These are phyloP conservation scores for Abrus precatorius DNA, from an alignment of 306 rosid species.

Conservation along the genomic window DNA sequence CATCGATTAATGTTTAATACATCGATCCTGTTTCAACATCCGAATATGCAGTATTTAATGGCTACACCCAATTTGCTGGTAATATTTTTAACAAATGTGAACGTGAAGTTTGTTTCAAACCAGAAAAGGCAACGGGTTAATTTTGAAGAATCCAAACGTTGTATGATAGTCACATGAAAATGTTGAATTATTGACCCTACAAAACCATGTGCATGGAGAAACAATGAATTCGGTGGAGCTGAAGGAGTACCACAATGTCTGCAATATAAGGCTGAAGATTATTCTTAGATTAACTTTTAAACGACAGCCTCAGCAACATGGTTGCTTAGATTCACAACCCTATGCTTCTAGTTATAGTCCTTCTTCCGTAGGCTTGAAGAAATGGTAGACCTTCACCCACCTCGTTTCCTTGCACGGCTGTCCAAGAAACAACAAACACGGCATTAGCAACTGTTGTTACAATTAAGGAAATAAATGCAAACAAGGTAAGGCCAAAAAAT, in stretches of 20 bases:
- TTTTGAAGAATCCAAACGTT: background rate
- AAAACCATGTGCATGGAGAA: conserved; percentile 41
- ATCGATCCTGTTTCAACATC: too few species aligned
- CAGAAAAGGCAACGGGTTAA: conserved; percentile 34
- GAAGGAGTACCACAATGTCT: conserved; percentile 29
- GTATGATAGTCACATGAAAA: conserved; percentile 37
- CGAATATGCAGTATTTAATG: too few species aligned
- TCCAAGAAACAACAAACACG: conserved; percentile 16
- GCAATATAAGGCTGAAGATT: background rate
- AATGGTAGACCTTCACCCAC: background rate
- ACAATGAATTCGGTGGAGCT: conserved; percentile 27
- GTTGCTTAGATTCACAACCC: conserved; percentile 27
- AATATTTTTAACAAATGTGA: background rate
- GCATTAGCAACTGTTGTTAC: conserved; percentile 8
- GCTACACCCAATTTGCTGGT: background rate
- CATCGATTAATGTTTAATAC: too few species aligned
- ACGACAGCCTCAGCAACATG: conserved; percentile 19
- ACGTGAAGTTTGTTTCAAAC: conserved; percentile 12
- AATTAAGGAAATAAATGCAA: background rate
- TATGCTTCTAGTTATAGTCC: conserved; percentile 8
- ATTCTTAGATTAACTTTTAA: background rate
- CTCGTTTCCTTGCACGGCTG: conserved; percentile 42
- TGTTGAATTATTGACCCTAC: conserved; percentile 40
- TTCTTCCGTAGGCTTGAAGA: conserved; percentile 29
- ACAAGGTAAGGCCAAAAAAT: background rate